Evolutionary conservation across 495 filamentous ascomycete genomes (phyloP), one percentile per base, ranked within the genome.

Genomic region (Penicillium coprophilum): DNA sequence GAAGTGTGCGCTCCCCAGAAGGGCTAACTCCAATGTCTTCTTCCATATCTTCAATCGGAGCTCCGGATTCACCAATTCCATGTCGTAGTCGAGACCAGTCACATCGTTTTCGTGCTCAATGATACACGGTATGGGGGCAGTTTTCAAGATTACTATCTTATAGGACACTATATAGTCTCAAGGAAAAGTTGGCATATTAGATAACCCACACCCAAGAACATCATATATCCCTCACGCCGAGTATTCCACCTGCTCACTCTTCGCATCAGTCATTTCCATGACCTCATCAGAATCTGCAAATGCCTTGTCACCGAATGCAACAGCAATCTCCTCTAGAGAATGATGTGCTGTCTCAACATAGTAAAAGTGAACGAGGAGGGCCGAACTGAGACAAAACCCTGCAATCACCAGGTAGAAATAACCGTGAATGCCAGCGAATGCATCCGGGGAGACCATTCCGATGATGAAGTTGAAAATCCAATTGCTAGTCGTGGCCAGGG

Each of bases 391-490:
- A 69, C 82, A 84, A 67, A 83, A 87, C 1, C 67, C 82, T 3
- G 80, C 86, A 58, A 90, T 88, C 46, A 91, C 77, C 58, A 86
- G 87, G 28, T 87, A 87, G 69, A 87, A 89, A 12, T 73, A 68
- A 66, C 81, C 89, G 23, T 79, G 73, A 57, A 91, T 90, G 13
- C 76, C 79, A 0, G 70, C 62, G 13, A 81, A 83, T 46, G 86
- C 86, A 62, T 85, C 81, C 0, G 87, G 87, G 0, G 87, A 87
- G 60, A 89, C 84, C 75, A 89, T 87, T 2, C 82, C 80, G 47
- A 91, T 81, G 49, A 90, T 64, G 70, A 90, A 92, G 64, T 91
- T 92, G 81, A 84, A 91, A 45, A 84, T 72, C 89, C 89, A 92
- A 67, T 91, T 92, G 38, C 79, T 80, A 5, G 84, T 81, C 0